Evolutionary conservation across 164 flowering plant species (phyloP).

Genomic region (Cinnamomum chago): DNA sequence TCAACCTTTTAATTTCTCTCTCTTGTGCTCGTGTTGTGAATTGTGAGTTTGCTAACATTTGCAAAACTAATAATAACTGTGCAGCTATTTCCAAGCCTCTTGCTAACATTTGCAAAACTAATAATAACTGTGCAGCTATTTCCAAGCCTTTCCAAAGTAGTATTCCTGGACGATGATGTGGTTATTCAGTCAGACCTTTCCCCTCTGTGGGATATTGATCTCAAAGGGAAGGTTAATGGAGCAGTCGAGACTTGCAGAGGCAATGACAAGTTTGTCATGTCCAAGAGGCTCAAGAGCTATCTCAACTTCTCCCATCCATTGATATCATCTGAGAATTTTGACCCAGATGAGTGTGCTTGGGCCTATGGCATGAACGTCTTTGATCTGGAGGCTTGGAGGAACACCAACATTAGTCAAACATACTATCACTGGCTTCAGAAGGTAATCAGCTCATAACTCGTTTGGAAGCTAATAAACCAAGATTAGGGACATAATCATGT

Average conservation of each 20-base stretch:
- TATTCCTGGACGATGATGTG: constrained; percentile 91
- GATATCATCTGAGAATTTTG: constrained; percentile 52
- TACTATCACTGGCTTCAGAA: constrained; percentile 79
- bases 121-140: constrained; percentile 57
- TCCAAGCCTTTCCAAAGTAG: constrained; percentile 82
- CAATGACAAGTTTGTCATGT: constrained; percentile 86
- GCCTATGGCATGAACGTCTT: constrained; percentile 98
- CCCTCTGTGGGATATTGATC: constrained; percentile 88
- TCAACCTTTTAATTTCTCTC: neutral
- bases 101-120: neutral
- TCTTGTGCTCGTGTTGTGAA: neutral
- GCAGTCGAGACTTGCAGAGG: constrained; percentile 98
- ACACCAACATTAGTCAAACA: constrained; percentile 70
- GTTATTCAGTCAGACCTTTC: constrained; percentile 89
- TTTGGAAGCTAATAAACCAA: neutral
- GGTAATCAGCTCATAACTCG: constrained; percentile 29
- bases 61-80: too few species aligned
- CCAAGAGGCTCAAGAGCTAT: constrained; percentile 80
- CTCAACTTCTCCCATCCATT: constrained; percentile 92
- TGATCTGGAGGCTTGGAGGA: constrained; percentile 88
- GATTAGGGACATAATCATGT: neutral
- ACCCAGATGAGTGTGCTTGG: constrained; percentile 94
- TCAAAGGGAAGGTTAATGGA: constrained; percentile 92
- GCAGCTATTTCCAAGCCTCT: too few species aligned
- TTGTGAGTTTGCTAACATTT: too few species aligned